These are phyloP conservation scores for Wickerhamomyces kurtzmanii DNA, from an alignment of 805 yeast species.

Conservation along the genomic window DNA sequence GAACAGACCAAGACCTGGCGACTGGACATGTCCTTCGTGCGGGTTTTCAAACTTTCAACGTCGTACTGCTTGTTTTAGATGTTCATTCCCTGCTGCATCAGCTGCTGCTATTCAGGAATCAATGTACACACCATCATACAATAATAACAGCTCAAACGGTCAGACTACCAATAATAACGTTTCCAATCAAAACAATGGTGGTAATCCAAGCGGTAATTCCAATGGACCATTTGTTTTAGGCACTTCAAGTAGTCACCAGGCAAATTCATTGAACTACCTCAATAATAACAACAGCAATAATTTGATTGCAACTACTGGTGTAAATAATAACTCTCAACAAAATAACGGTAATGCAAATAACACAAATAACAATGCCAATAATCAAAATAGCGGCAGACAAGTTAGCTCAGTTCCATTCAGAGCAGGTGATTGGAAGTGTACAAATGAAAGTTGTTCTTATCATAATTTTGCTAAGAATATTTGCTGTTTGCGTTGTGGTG, in stretches of 20 bases:
- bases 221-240: too few relatives aligned
- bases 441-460: constrained; percentile 66
- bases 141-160: constrained; percentile 5
- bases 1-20: constrained; percentile 92
- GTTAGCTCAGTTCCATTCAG: constrained; percentile 75
- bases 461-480: constrained; percentile 91
- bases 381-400: constrained; percentile 13
- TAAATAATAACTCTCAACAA: constrained; percentile 6
- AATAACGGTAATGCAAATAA: constrained; percentile 5
- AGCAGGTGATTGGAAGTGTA: constrained; percentile 96
- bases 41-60: constrained; percentile 93
- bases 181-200: constrained; percentile 6
- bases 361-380: constrained; percentile 3
- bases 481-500: constrained; percentile 82
- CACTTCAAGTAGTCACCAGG: too few relatives aligned
- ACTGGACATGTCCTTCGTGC: constrained; percentile 96
- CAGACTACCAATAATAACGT: constrained; percentile 4
- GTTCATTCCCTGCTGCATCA: constrained; percentile 77
- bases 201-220: too few relatives aligned
- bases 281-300: constrained; percentile 10
- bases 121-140: constrained; percentile 22
- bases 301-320: constrained; percentile 13
- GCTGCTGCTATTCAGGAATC: constrained; percentile 63
- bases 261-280: constrained; percentile 5
- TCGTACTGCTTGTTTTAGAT: constrained; percentile 87